phyloP scores from a whole-genome alignment of 1,284 basidiomycete species.

The Ustilago tritici region DNA sequence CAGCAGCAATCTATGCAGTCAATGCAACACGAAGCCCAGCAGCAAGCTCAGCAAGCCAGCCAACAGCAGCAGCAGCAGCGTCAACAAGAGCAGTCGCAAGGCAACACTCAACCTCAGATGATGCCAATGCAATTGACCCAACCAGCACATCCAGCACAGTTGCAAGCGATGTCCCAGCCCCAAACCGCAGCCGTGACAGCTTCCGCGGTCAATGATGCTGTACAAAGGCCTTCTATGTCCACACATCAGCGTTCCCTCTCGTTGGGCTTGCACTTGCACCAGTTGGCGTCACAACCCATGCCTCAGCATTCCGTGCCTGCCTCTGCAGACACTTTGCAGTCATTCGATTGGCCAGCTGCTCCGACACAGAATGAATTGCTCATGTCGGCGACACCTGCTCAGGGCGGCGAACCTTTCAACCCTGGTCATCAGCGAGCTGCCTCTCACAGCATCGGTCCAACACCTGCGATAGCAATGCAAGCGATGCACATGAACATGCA shows the following conservation, averaged over 20 bases:
- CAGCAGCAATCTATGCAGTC: conserved; percentile 17
- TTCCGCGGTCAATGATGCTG: conserved; percentile 19
- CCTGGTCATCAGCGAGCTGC: conserved; percentile 34
- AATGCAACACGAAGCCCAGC: conserved; percentile 35
- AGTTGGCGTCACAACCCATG: conserved; percentile 32
- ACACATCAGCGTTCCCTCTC: conserved; percentile 52
- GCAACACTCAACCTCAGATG: conserved; percentile 18
- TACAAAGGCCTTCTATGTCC: conserved; percentile 26
- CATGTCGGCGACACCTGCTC: conserved; percentile 37
- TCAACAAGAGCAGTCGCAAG: conserved; percentile 9
- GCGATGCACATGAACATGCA: conserved; percentile 34
- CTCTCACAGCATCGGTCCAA: conserved; percentile 39
- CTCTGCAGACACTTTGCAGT: conserved; percentile 32
- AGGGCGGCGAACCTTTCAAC: conserved; percentile 18
- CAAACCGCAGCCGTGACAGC: background rate
- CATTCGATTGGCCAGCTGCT: conserved; percentile 43
- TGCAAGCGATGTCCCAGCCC: conserved; percentile 26
- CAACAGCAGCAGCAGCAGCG: conserved; percentile 15
- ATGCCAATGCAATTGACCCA: conserved; percentile 40
- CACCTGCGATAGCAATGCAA: conserved; percentile 21
- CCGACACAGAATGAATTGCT: conserved; percentile 34
- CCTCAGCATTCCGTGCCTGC: conserved; percentile 36
- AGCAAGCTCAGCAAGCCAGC: conserved; percentile 10
- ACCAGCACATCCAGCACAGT: conserved; percentile 12
- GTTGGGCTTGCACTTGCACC: conserved; percentile 43